phyloP scores from a whole-genome alignment of 2,329 filamentous ascomycete species.

The Pseudopyrenochaeta lycopersici region DNA sequence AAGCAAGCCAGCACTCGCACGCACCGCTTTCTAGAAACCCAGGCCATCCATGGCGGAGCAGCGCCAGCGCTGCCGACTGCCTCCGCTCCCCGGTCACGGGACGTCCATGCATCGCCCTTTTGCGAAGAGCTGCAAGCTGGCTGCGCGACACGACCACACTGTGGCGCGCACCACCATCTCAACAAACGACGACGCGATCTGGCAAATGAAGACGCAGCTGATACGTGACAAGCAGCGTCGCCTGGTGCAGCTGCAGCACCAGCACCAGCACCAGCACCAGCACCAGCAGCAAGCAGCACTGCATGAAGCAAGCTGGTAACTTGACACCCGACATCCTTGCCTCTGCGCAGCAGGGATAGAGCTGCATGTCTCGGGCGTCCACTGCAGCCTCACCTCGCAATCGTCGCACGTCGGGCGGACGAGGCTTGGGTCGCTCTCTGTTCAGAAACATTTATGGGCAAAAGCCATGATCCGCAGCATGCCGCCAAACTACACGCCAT shows the following conservation, averaged over 20 bases:
- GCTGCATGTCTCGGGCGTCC: slow-evolving; percentile 10
- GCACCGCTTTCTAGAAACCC: too few relatives aligned
- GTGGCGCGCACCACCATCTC: slow-evolving; percentile 6
- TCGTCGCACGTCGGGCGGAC: slow-evolving; percentile 6
- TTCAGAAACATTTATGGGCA: slow-evolving; percentile 19
- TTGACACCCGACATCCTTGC: slow-evolving; percentile 21
- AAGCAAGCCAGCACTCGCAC: too few relatives aligned
- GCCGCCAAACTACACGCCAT: slow-evolving; percentile 3
- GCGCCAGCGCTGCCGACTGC: too few relatives aligned
- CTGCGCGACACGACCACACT: too few relatives aligned
- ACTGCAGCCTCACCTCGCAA: slow-evolving; percentile 8
- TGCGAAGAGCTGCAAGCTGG: too few relatives aligned
- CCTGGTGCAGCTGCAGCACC: slow-evolving; percentile 28
- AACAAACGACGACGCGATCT: slow-evolving; percentile 10
- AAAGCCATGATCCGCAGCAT: slow-evolving; percentile 9
- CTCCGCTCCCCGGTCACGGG: too few relatives aligned
- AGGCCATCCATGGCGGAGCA: too few relatives aligned
- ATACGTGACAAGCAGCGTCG: slow-evolving; percentile 16
- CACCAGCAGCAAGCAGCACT: slow-evolving; percentile 9
- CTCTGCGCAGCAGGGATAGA: slow-evolving; percentile 10
- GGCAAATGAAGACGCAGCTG: slow-evolving; percentile 21
- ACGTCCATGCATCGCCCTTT: too few relatives aligned
- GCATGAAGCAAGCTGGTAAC: slow-evolving; percentile 19
- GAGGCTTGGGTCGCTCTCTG: slow-evolving; percentile 9
- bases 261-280: not conserved